Evolutionary conservation across 352 stramenopile genomes (phyloP).

Genomic region (Phytophthora meadii): DNA sequence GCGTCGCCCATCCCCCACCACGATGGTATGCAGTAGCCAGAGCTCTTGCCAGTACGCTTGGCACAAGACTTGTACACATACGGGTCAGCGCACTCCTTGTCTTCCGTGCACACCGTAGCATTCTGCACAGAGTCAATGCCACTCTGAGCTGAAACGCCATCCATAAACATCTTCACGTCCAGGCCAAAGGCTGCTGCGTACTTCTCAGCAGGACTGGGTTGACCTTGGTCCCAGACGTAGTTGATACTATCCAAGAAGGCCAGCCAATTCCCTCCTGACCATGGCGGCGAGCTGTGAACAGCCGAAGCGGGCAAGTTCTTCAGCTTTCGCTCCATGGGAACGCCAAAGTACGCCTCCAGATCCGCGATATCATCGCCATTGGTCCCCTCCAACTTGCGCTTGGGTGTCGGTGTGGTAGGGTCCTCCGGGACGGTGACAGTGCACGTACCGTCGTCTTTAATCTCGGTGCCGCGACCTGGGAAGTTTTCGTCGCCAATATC

Average conservation of each 20-base stretch:
- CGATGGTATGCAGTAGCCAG: constrained; percentile 35
- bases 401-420: not conserved
- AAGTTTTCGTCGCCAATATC: constrained; percentile 7
- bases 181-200: constrained; percentile 47
- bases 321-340: constrained; percentile 18
- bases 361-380: constrained; percentile 9
- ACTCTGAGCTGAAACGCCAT: constrained; percentile 34
- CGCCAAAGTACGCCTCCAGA: constrained; percentile 12
- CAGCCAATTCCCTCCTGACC: constrained; percentile 44
- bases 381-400: constrained; percentile 7
- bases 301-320: constrained; percentile 19
- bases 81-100: constrained; percentile 19
- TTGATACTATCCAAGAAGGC: constrained; percentile 66
- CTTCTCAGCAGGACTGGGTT: constrained; percentile 44
- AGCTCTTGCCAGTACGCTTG: constrained; percentile 20
- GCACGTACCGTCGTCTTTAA: constrained; percentile 2
- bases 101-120: constrained; percentile 8
- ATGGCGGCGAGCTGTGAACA: constrained; percentile 10
- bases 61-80: constrained; percentile 26
- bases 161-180: constrained; percentile 38
- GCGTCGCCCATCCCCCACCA: constrained; percentile 46
- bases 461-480: constrained; percentile 4
- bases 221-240: constrained; percentile 32
- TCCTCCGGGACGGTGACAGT: constrained; percentile 10
- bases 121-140: constrained; percentile 31